phyloP scores from a whole-genome alignment of 768 basidiomycete species.

The Xerocomus potaroensis region DNA sequence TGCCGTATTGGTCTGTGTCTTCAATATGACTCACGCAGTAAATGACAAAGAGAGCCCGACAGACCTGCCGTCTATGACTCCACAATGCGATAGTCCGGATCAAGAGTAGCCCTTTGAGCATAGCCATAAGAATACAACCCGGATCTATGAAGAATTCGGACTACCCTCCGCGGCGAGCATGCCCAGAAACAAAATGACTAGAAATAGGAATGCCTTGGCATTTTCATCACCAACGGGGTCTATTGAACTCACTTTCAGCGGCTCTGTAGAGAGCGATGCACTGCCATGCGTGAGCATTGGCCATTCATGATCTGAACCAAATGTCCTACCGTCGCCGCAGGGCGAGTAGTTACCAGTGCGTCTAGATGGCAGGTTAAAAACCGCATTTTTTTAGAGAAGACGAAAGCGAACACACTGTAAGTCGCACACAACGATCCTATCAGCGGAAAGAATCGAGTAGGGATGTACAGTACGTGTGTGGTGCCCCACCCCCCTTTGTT shows the following conservation, averaged over 20 bases:
- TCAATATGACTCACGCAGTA: neutral
- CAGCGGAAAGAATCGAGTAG: constrained; percentile 8
- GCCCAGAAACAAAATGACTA: constrained; percentile 5
- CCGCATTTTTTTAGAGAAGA: neutral
- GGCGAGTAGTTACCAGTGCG: neutral
- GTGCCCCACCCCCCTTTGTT: constrained; percentile 3
- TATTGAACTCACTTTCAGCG: constrained; percentile 3
- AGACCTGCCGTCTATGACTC: neutral
- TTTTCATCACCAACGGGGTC: neutral
- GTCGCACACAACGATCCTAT: constrained; percentile 2
- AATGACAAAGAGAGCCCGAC: neutral
- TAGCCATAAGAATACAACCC: neutral
- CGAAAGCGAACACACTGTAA: constrained; percentile 2
- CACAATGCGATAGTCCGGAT: constrained; percentile 10
- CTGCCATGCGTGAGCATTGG: neutral
- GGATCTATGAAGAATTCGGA: neutral
- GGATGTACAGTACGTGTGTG: constrained; percentile 9
- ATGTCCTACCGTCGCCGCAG: neutral
- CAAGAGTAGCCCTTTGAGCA: constrained; percentile 8
- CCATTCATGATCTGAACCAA: neutral
- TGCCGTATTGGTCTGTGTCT: neutral
- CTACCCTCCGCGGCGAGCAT: constrained; percentile 9
- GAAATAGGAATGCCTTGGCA: neutral
- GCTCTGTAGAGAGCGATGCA: constrained; percentile 8
- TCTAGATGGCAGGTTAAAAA: neutral